phyloP scores from a whole-genome alignment of 208 protist genomes.

The Trypanosoma mega region DNA sequence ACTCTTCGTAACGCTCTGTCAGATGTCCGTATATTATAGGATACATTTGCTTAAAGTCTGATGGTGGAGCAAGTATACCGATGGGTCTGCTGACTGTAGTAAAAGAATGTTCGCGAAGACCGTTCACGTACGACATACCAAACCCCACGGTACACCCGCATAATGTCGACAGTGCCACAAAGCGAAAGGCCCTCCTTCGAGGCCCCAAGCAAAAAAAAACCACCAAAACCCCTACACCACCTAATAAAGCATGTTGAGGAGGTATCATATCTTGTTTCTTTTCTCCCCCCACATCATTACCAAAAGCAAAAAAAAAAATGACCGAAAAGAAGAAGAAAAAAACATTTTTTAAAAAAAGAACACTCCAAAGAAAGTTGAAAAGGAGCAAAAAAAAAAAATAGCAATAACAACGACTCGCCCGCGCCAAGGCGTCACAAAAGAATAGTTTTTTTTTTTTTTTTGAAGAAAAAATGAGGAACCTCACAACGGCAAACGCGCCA shows the following conservation, averaged over 20 bases:
- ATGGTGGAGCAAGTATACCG: constrained; percentile 29
- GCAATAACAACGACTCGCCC: background rate
- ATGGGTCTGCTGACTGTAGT: constrained; percentile 38
- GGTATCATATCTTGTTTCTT: constrained; percentile 7
- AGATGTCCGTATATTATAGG: constrained; percentile 56
- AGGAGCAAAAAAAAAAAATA: background rate
- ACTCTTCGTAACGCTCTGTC: constrained; percentile 52
- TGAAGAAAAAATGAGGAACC: too few species aligned
- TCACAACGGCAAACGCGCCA: too few species aligned
- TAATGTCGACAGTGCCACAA: constrained; percentile 7
- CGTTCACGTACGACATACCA: constrained; percentile 47
- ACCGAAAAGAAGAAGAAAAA: too few species aligned
- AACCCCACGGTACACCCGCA: constrained; percentile 30
- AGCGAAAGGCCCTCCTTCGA: constrained; percentile 4
- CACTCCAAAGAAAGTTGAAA: background rate
- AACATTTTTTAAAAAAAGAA: too few species aligned
- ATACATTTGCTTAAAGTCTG: constrained; percentile 49
- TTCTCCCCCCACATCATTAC: too few species aligned
- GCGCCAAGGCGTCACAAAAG: too few species aligned
- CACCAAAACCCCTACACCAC: background rate
- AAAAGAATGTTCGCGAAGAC: constrained; percentile 50
- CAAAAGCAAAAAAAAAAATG: background rate
- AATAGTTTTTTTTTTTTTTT: background rate
- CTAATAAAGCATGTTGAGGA: background rate
- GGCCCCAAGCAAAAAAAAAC: background rate